Conservation (phyloP, 2,329 filamentous ascomycete genomes). For the Xylaria sp. region DNA sequence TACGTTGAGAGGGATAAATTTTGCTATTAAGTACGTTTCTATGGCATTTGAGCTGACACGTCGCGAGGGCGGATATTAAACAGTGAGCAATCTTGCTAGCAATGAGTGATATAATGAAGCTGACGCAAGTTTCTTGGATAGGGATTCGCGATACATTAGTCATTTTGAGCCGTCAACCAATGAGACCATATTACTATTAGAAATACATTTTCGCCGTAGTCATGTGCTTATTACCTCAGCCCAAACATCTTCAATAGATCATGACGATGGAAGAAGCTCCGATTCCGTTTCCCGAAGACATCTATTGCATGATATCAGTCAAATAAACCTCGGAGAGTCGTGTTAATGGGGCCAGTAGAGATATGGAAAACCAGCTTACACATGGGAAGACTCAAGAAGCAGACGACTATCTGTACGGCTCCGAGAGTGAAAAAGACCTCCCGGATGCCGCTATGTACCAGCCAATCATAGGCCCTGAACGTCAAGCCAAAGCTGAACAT, state of each 20-base stretch:
- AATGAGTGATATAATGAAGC: neutral
- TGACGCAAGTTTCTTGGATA: neutral
- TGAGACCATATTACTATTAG: neutral
- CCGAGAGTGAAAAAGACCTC: slow-evolving; percentile 75
- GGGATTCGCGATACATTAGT: neutral
- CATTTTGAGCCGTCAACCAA: neutral
- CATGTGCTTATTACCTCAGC: slow-evolving; percentile 43
- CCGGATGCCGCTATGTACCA: slow-evolving; percentile 72
- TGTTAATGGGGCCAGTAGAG: neutral
- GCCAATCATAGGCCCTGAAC: slow-evolving; percentile 86
- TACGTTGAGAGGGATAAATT: neutral
- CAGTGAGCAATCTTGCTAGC: neutral
- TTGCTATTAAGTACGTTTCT: neutral
- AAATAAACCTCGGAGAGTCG: too few relatives aligned
- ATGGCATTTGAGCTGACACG: neutral
- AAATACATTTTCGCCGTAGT: too few relatives aligned
- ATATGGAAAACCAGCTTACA: slow-evolving; percentile 67
- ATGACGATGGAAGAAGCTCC: slow-evolving; percentile 79
- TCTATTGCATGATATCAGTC: slow-evolving; percentile 60
- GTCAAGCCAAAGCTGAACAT: slow-evolving; percentile 90
- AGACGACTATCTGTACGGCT: slow-evolving; percentile 81
- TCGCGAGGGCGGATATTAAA: neutral
- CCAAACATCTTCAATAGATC: slow-evolving; percentile 70
- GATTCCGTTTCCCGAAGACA: slow-evolving; percentile 80
- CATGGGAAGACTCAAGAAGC: slow-evolving; percentile 77